A percentile compares a stretch with the other conserved stretches of the same genome.
phyloP scores from a whole-genome alignment of 1,284 basidiomycete species.

The Waitea zeae region DNA sequence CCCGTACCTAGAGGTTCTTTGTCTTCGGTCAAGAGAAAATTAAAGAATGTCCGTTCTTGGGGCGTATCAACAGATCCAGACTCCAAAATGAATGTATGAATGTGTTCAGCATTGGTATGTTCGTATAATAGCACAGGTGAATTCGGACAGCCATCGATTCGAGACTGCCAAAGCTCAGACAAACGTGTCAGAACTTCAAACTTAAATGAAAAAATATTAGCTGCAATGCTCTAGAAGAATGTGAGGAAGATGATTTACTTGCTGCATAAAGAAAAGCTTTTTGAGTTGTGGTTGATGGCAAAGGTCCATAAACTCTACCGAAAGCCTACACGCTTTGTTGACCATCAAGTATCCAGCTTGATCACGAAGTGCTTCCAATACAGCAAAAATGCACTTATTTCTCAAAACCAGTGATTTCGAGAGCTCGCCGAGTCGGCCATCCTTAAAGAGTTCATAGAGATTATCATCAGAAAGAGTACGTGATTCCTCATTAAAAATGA shows the following conservation, averaged over 20 bases:
- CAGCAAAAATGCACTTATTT: constrained; percentile 17
- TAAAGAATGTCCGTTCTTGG: constrained; percentile 19
- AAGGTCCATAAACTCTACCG: constrained; percentile 25
- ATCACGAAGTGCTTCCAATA: constrained; percentile 16
- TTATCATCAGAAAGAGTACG: constrained; percentile 21
- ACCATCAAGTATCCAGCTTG: constrained; percentile 18
- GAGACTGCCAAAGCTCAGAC: constrained; percentile 25
- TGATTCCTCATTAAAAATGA: constrained; percentile 10
- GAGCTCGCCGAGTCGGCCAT: constrained; percentile 8
- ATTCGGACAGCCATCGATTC: constrained; percentile 28
- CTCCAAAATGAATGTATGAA: constrained; percentile 20
- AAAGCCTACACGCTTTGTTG: constrained; percentile 21
- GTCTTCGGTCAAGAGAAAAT: constrained; percentile 21
- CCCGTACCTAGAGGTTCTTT: constrained; percentile 4
- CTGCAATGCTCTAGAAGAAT: background rate
- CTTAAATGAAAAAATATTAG: constrained; percentile 11
- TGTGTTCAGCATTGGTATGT: no score
- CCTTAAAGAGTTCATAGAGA: constrained; percentile 16
- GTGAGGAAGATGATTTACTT: constrained; percentile 15
- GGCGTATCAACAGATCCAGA: constrained; percentile 24
- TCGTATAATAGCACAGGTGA: constrained; percentile 25
- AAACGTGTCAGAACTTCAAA: constrained; percentile 28
- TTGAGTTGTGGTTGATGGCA: constrained; percentile 22
- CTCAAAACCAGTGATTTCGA: constrained; percentile 14
- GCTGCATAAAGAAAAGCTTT: constrained; percentile 32